phyloP scores from a whole-genome alignment of 2,329 filamentous ascomycete genomes.

The Colletotrichum musae region DNA sequence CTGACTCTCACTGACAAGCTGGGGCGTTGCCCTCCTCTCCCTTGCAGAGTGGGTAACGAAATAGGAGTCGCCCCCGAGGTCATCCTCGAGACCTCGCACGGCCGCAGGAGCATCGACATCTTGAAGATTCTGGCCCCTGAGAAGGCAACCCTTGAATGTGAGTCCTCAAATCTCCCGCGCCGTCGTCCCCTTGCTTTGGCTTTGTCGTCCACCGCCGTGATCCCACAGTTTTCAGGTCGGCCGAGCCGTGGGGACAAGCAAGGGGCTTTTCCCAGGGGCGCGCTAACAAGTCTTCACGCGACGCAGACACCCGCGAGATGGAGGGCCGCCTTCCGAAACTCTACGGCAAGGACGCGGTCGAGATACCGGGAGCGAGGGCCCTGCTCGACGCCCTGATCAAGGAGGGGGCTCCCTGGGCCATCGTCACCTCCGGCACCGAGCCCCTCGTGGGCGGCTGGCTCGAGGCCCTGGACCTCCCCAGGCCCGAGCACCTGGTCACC shows the following conservation, averaged over 20 bases:
- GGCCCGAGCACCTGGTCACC: slow-evolving; percentile 77
- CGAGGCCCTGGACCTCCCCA: slow-evolving; percentile 73
- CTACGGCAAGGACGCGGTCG: slow-evolving; percentile 83
- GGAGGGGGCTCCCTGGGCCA: slow-evolving; percentile 81
- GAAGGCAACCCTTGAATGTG: slow-evolving; percentile 94
- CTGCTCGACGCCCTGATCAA: slow-evolving; percentile 78
- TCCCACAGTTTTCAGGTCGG: slow-evolving; percentile 7
- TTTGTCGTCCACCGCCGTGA: slow-evolving; percentile 1
- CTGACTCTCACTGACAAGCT: slow-evolving; percentile 33
- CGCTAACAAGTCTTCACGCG: slow-evolving; percentile 16
- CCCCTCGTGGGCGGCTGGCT: slow-evolving; percentile 82
- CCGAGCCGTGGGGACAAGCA: slow-evolving; percentile 10
- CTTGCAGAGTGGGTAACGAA: slow-evolving; percentile 79
- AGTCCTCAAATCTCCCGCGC: slow-evolving; percentile 54
- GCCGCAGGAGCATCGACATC: slow-evolving; percentile 89
- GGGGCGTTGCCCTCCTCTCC: slow-evolving; percentile 10
- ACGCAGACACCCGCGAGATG: slow-evolving; percentile 80
- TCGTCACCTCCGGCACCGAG: slow-evolving; percentile 82
- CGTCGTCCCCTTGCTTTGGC: slow-evolving; percentile 29
- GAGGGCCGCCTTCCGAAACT: slow-evolving; percentile 84
- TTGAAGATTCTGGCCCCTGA: slow-evolving; percentile 84
- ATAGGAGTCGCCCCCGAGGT: slow-evolving; percentile 87
- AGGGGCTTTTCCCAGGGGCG: slow-evolving; percentile 26
- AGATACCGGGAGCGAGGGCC: slow-evolving; percentile 85
- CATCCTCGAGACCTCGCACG: slow-evolving; percentile 93